Evolutionary conservation across 768 basidiomycete species (phyloP).

Genomic region (Clitopilus hobsonii): DNA sequence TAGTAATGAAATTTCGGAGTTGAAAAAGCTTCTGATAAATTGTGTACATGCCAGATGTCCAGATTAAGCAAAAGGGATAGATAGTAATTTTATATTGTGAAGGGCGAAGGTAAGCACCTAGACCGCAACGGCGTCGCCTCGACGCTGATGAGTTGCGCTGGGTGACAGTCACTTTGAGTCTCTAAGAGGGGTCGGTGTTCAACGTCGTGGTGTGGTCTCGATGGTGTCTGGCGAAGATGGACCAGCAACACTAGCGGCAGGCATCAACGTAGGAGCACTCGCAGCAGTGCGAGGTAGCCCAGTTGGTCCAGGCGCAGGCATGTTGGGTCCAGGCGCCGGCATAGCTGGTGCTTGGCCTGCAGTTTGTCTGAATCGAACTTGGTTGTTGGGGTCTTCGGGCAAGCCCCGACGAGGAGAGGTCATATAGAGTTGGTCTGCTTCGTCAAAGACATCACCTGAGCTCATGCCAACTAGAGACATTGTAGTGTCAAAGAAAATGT

Average conservation of each 20-base stretch:
- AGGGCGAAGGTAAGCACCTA: conserved; percentile 2
- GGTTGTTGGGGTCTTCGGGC: conserved; percentile 14
- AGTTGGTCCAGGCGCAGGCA: background rate
- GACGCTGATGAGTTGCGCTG: too few species aligned
- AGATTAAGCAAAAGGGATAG: background rate
- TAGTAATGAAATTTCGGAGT: background rate
- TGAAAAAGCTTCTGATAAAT: background rate
- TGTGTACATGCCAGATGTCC: background rate
- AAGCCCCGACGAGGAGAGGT: conserved; percentile 25
- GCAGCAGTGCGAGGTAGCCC: conserved; percentile 2
- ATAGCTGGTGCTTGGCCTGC: conserved; percentile 8
- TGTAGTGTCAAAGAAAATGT: background rate
- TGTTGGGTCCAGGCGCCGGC: background rate
- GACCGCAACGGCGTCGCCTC: too few species aligned
- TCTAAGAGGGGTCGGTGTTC: background rate
- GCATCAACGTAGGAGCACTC: conserved; percentile 10
- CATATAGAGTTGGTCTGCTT: conserved; percentile 31
- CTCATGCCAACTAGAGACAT: conserved; percentile 12
- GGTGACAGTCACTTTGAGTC: background rate
- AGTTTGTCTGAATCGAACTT: background rate
- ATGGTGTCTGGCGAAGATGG: conserved; percentile 20
- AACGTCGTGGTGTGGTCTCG: conserved; percentile 28
- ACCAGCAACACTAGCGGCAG: conserved; percentile 6
- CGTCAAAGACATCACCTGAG: conserved; percentile 41
- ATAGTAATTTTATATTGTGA: background rate